Conservation (phyloP, 495 filamentous ascomycete species). For the Penicillium simplicissimum region DNA sequence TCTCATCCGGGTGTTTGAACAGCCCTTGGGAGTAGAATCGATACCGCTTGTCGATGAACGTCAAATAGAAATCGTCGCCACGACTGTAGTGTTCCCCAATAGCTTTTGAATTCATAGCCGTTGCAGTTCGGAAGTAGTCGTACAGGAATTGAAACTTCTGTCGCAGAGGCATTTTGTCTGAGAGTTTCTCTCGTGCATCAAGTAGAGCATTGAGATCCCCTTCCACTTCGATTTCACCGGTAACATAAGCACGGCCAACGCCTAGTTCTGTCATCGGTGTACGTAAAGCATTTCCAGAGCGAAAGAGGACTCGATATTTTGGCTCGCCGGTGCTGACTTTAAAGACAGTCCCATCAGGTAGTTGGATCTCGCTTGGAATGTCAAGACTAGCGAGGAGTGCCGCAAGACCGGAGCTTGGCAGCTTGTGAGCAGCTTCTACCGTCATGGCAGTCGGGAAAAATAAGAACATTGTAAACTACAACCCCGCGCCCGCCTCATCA, state of each 20-base stretch:
- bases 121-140: conserved; percentile 16
- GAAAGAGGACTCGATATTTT: conserved; percentile 15
- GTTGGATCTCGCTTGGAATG: conserved; percentile 18
- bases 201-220: conserved; percentile 16
- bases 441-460: background rate
- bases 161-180: conserved; percentile 14
- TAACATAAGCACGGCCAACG: conserved; percentile 15
- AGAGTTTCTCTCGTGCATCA: conserved; percentile 4
- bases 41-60: conserved; percentile 19
- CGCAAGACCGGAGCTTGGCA: conserved; percentile 23
- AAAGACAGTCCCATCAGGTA: conserved; percentile 13
- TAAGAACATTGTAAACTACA: background rate
- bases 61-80: conserved; percentile 20
- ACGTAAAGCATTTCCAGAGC: conserved; percentile 3
- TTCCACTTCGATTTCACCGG: conserved; percentile 14
- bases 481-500: background rate
- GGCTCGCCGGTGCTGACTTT: conserved; percentile 5
- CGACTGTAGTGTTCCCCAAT: conserved; percentile 21
- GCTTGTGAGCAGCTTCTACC: background rate
- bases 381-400: conserved; percentile 15
- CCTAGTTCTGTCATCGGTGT: conserved; percentile 20
- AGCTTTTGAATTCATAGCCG: conserved; percentile 16
- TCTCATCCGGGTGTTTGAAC: conserved; percentile 15
- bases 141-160: conserved; percentile 20
- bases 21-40: conserved; percentile 20